phyloP scores from a whole-genome alignment of 805 yeast species.

The Hanseniaspora clermontiae region DNA sequence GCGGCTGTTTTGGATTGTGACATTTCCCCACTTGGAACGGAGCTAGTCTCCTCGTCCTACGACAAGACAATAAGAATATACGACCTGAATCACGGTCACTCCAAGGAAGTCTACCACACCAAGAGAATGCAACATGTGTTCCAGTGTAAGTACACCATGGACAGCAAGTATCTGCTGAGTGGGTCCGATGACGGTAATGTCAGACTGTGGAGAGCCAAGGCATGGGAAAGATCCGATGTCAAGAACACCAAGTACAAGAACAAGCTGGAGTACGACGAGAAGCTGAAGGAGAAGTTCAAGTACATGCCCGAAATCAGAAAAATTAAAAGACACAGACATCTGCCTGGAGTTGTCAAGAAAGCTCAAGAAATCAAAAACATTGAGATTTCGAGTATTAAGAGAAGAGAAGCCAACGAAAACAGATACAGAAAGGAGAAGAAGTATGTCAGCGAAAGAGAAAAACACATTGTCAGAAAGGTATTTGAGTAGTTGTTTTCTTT shows the following conservation, averaged over 20 bases:
- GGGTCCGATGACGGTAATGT: conserved; percentile 97
- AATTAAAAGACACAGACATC: conserved; percentile 82
- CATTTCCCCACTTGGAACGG: conserved; percentile 94
- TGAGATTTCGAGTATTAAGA: conserved; percentile 61
- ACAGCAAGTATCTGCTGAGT: conserved; percentile 69
- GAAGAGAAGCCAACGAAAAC: conserved; percentile 72
- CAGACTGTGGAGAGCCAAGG: conserved; percentile 81
- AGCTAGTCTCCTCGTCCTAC: conserved; percentile 86
- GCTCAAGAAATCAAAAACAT: conserved; percentile 74
- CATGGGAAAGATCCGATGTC: conserved; percentile 71
- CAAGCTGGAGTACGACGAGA: conserved; percentile 80
- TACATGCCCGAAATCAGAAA: conserved; percentile 93
- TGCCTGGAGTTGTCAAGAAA: conserved; percentile 76
- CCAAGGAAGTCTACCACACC: conserved; percentile 90
- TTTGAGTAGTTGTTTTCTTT: conserved; percentile 34
- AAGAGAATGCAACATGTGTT: conserved; percentile 95
- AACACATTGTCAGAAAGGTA: conserved; percentile 76
- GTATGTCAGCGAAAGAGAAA: conserved; percentile 60
- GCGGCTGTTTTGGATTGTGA: conserved; percentile 91
- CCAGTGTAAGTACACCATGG: conserved; percentile 74
- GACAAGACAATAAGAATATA: conserved; percentile 83
- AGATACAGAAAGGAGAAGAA: conserved; percentile 57
- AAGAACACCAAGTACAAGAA: conserved; percentile 68
- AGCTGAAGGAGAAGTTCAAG: conserved; percentile 81
- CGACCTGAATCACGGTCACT: conserved; percentile 69